Conservation (phyloP, 106 monocot genomes). For the Dendrobium catenatum region DNA sequence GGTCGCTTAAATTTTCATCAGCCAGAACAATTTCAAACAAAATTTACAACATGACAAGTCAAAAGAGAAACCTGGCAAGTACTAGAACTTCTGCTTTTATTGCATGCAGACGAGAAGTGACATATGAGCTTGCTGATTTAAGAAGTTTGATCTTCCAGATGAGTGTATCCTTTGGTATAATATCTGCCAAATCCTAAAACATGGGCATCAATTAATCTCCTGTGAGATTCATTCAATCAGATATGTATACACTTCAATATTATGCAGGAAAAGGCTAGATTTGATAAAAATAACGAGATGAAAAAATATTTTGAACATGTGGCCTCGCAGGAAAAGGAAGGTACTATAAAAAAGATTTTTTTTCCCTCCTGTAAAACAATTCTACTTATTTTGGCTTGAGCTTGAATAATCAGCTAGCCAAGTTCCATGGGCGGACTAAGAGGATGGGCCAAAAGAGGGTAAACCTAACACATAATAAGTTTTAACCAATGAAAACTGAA, state of each 20-base stretch:
- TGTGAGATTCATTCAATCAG: constrained; percentile 7
- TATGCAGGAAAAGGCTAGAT: background rate
- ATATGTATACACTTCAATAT: background rate
- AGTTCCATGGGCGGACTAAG: background rate
- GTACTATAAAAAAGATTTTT: background rate
- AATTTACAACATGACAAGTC: background rate
- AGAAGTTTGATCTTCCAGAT: constrained; percentile 85
- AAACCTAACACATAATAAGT: background rate
- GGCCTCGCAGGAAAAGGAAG: background rate
- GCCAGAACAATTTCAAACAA: background rate
- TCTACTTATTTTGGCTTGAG: background rate
- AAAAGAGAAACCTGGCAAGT: constrained; percentile 56
- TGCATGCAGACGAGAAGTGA: constrained; percentile 90
- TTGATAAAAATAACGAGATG: background rate
- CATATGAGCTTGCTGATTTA: constrained; percentile 57
- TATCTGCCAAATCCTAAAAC: constrained; percentile 71
- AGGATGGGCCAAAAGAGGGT: background rate
- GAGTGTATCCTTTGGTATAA: constrained; percentile 72
- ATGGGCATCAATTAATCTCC: constrained; percentile 11
- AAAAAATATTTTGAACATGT: background rate
- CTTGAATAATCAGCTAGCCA: background rate
- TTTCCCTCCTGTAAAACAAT: background rate
- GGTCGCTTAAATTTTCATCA: background rate
- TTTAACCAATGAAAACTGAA: too few species aligned
- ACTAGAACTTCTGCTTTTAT: constrained; percentile 78